These are phyloP conservation scores for Talaromyces amestolkiae DNA, from an alignment of 2,329 filamentous ascomycete genomes.

Conservation along the genomic window DNA sequence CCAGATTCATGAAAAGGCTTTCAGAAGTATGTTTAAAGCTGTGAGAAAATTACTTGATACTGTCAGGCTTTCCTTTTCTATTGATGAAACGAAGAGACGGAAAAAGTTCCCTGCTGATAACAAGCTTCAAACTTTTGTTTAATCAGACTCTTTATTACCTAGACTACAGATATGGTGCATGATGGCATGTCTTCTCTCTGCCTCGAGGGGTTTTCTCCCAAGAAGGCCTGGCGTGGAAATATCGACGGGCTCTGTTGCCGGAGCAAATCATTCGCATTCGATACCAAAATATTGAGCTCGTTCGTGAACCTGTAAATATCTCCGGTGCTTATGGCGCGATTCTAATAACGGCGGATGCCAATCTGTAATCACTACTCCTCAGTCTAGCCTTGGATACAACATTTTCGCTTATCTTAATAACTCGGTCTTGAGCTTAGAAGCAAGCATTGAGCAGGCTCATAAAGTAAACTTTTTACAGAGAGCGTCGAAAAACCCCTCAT, in stretches of 20 bases:
- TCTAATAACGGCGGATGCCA: conserved; percentile 25
- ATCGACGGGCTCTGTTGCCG: background rate
- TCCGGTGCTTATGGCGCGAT: conserved; percentile 26
- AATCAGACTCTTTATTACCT: background rate
- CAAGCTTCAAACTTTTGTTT: background rate
- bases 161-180: conserved; percentile 7
- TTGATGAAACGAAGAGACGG: background rate
- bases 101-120: background rate
- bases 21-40: background rate
- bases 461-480: conserved; percentile 23
- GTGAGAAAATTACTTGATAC: background rate
- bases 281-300: conserved; percentile 7
- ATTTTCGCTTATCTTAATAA: conserved; percentile 37
- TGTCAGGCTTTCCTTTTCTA: background rate
- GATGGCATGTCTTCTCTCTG: background rate
- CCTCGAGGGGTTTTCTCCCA: background rate
- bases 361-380: conserved; percentile 37
- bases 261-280: background rate
- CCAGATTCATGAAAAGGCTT: background rate
- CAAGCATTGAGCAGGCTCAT: background rate
- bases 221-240: background rate
- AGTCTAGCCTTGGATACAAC: conserved; percentile 37
- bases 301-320: conserved; percentile 32
- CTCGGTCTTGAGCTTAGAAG: background rate
- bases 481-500: conserved; percentile 20